Evolutionary conservation across 2,329 filamentous ascomycete species (phyloP).

Genomic region (Blastomyces emzantsi): DNA sequence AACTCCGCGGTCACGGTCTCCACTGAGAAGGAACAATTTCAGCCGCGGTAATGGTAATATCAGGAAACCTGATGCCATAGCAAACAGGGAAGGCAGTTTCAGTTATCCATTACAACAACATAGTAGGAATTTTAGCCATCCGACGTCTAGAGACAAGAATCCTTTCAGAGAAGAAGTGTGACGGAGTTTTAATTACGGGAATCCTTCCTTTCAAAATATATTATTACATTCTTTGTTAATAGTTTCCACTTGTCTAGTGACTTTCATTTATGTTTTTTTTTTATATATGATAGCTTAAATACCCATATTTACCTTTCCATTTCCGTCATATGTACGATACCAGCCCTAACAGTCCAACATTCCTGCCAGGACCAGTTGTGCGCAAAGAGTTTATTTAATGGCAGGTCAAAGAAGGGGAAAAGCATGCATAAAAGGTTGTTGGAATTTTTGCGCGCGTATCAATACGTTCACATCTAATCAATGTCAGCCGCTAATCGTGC

Average conservation of each 20-base stretch:
- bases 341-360: not conserved
- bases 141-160: not conserved
- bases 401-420: not conserved
- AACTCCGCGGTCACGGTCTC: not conserved
- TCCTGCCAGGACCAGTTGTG: not conserved
- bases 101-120: constrained; percentile 5
- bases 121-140: not conserved
- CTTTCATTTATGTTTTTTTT: not conserved
- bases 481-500: too few relatives aligned
- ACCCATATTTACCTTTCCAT: not conserved
- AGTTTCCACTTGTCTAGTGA: not conserved
- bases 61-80: not conserved
- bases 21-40: not conserved
- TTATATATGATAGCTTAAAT: not conserved
- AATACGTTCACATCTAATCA: not conserved
- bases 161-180: not conserved
- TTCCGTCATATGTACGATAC: not conserved
- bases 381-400: not conserved
- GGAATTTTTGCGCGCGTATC: not conserved
- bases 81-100: not conserved
- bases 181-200: not conserved
- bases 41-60: not conserved
- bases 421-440: not conserved
- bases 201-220: not conserved
- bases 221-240: not conserved